A percentile compares a stretch with the other conserved stretches of the same genome.
Evolutionary conservation across 441 rosid genomes (phyloP).

Genomic region (Brassica balearica): DNA sequence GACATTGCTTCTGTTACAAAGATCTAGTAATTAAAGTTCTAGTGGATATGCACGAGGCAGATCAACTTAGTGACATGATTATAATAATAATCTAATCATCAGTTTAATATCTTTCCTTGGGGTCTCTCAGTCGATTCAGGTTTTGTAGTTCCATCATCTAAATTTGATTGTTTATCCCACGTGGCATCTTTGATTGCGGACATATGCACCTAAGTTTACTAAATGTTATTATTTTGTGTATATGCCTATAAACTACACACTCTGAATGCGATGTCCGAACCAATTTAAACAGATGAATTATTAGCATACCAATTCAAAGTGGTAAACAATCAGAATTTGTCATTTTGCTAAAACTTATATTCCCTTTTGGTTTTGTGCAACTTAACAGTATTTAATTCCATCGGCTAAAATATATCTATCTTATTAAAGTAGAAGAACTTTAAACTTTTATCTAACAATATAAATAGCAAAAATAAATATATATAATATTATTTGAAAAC

Average conservation of each 20-base stretch:
- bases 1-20: slow-evolving; percentile 35
- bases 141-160: slow-evolving; percentile 23
- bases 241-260: slow-evolving; percentile 31
- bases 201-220: slow-evolving; percentile 6
- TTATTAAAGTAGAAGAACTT: too few relatives aligned
- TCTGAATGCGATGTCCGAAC: slow-evolving; percentile 45
- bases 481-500: too few relatives aligned
- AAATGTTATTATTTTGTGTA: slow-evolving; percentile 15
- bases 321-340: slow-evolving; percentile 21
- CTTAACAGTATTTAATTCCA: neutral
- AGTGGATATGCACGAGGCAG: slow-evolving; percentile 31
- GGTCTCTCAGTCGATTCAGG: slow-evolving; percentile 31
- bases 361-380: slow-evolving; percentile 28
- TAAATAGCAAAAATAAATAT: too few relatives aligned
- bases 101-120: slow-evolving; percentile 37
- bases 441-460: too few relatives aligned
- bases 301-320: slow-evolving; percentile 36
- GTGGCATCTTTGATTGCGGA: slow-evolving; percentile 36
- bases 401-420: too few relatives aligned
- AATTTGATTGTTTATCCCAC: slow-evolving; percentile 30
- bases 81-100: slow-evolving; percentile 35
- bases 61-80: slow-evolving; percentile 20
- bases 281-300: slow-evolving; percentile 41
- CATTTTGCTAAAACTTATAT: slow-evolving; percentile 16
- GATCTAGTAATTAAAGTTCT: slow-evolving; percentile 27